phyloP scores from a whole-genome alignment of 345 rosid species.

The Lepidium aucheri region DNA sequence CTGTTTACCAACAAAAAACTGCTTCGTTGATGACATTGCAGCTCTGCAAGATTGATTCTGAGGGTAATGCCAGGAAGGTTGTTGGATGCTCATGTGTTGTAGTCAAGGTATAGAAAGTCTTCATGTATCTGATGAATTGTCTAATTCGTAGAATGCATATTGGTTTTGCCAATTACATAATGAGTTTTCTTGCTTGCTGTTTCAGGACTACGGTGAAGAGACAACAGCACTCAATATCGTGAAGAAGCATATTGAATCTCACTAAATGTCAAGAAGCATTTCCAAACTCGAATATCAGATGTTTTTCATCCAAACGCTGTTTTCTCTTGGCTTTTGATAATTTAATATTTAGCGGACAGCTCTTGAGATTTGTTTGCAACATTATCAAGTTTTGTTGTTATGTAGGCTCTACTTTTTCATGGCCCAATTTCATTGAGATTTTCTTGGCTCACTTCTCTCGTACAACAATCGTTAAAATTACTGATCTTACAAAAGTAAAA shows the following conservation, averaged over 20 bases:
- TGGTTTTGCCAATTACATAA: too few species aligned
- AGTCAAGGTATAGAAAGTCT: slow-evolving; percentile 47
- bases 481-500: background rate
- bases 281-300: slow-evolving; percentile 4
- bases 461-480: background rate
- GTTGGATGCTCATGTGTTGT: slow-evolving; percentile 85
- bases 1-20: background rate
- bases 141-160: background rate
- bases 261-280: slow-evolving; percentile 6
- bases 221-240: slow-evolving; percentile 28
- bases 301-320: slow-evolving; percentile 9
- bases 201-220: slow-evolving; percentile 34
- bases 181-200: background rate
- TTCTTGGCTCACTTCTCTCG: background rate
- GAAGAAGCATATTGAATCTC: slow-evolving; percentile 27
- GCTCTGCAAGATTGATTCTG: slow-evolving; percentile 82
- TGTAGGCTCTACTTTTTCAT: background rate
- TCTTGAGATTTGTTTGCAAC: slow-evolving; percentile 16
- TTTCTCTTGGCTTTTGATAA: slow-evolving; percentile 16
- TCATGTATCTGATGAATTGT: background rate
- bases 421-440: background rate
- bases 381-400: slow-evolving; percentile 18
- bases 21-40: slow-evolving; percentile 19
- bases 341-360: slow-evolving; percentile 14
- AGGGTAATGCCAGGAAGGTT: slow-evolving; percentile 83